These are phyloP conservation scores for Magnolia changhungtana DNA, from an alignment of 164 flowering plant species.

Conservation along the genomic window DNA sequence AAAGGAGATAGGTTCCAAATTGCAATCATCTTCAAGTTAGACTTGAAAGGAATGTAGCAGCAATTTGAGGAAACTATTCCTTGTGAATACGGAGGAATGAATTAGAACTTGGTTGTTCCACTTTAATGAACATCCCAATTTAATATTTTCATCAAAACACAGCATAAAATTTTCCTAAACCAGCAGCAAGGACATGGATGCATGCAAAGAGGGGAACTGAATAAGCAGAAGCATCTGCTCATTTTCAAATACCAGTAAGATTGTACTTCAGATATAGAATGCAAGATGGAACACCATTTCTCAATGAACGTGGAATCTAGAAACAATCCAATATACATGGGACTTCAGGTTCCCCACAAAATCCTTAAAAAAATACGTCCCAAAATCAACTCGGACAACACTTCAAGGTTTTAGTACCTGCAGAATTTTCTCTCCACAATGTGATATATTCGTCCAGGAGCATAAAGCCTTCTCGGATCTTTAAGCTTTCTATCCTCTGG, in stretches of 20 bases:
- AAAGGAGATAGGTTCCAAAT: too few relatives aligned
- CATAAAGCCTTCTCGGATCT: conserved; percentile 91
- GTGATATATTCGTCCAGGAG: conserved; percentile 94
- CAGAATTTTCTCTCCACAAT: conserved; percentile 92
- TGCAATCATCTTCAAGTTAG: neutral
- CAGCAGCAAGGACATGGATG: neutral
- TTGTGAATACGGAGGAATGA: neutral
- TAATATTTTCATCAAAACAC: neutral
- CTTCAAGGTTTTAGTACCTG: conserved; percentile 47
- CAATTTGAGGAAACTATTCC: neutral
- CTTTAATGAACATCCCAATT: neutral
- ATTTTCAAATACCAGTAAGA: neutral
- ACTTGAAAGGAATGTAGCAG: neutral
- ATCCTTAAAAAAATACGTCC: neutral
- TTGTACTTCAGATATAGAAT: neutral
- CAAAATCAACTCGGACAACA: neutral
- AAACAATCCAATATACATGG: too few relatives aligned
- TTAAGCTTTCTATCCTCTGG: conserved; percentile 80
- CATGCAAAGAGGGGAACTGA: neutral
- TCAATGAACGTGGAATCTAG: neutral
- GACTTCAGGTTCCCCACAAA: neutral
- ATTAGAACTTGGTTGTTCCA: neutral
- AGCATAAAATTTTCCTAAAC: neutral
- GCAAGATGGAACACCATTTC: neutral
- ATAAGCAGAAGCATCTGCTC: neutral